These are phyloP conservation scores for Penicillium robsamsonii DNA, from an alignment of 495 filamentous ascomycete genomes.

Conservation along the genomic window DNA sequence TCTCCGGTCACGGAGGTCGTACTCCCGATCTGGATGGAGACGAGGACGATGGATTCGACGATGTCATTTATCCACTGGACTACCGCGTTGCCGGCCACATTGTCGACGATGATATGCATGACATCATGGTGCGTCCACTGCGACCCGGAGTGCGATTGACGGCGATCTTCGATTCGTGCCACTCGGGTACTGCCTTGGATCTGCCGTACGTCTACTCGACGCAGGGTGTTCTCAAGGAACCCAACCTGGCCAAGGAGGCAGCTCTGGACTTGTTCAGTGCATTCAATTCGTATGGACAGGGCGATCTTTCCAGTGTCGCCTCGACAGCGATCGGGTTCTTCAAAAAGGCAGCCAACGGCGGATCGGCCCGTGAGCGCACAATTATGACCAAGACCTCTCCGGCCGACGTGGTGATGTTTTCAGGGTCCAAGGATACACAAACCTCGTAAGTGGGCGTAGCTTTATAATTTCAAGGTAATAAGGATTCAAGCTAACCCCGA, in stretches of 20 bases:
- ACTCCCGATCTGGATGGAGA: slow-evolving; percentile 95
- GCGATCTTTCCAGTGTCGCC: slow-evolving; percentile 79
- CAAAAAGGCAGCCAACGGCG: slow-evolving; percentile 84
- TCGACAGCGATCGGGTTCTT: slow-evolving; percentile 80
- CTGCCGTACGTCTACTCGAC: slow-evolving; percentile 97
- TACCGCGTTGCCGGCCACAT: slow-evolving; percentile 88
- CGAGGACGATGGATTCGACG: slow-evolving; percentile 93
- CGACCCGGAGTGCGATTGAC: slow-evolving; percentile 84
- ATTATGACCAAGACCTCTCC: slow-evolving; percentile 87
- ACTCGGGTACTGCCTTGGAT: slow-evolving; percentile 93
- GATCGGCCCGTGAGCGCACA: slow-evolving; percentile 72
- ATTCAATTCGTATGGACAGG: slow-evolving; percentile 80
- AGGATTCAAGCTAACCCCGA: not conserved
- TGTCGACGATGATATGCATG: slow-evolving; percentile 97
- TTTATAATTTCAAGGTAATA: not conserved
- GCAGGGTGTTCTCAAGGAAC: slow-evolving; percentile 92
- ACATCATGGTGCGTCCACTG: slow-evolving; percentile 89
- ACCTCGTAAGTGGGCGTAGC: slow-evolving; percentile 50
- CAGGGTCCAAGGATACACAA: slow-evolving; percentile 93
- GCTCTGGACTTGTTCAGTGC: slow-evolving; percentile 87
- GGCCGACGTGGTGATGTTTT: slow-evolving; percentile 97
- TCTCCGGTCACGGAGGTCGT: slow-evolving; percentile 94
- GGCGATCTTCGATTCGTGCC: slow-evolving; percentile 97
- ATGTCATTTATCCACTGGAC: slow-evolving; percentile 96
- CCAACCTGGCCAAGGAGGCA: slow-evolving; percentile 95